These are phyloP conservation scores for Neophaeococcomyces mojaviensis DNA, from an alignment of 2,329 filamentous ascomycete genomes.

Conservation along the genomic window DNA sequence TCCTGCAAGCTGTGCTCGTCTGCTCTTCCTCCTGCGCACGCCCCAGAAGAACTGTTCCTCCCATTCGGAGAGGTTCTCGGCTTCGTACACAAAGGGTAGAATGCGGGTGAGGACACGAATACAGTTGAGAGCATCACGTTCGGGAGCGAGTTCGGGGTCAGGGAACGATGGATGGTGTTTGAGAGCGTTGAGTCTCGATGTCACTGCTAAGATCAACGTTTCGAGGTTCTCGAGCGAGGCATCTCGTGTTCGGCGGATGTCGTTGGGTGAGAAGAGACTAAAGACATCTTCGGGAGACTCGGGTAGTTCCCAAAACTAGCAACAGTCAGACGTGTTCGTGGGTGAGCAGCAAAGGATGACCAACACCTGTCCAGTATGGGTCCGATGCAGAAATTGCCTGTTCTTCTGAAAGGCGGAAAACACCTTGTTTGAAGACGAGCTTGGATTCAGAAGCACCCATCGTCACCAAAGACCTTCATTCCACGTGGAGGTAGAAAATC, in stretches of 20 bases:
- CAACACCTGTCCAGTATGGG: constrained; percentile 83
- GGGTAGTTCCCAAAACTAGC: constrained; percentile 91
- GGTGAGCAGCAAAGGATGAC: constrained; percentile 28
- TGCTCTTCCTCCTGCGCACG: constrained; percentile 62
- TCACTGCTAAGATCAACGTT: constrained; percentile 75
- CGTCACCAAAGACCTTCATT: constrained; percentile 13
- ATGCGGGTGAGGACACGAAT: constrained; percentile 83
- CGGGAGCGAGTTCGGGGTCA: constrained; percentile 71
- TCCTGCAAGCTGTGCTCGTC: constrained; percentile 56
- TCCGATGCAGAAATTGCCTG: constrained; percentile 79
- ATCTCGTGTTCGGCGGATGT: constrained; percentile 83
- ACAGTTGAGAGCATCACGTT: constrained; percentile 89
- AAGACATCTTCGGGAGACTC: constrained; percentile 95
- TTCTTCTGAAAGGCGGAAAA: constrained; percentile 92
- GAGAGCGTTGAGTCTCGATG: constrained; percentile 72
- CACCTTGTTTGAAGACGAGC: constrained; percentile 96
- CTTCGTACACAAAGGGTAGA: constrained; percentile 86
- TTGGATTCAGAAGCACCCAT: constrained; percentile 99
- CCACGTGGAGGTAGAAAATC: not conserved
- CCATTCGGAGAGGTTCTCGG: constrained; percentile 73
- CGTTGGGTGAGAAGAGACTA: constrained; percentile 81
- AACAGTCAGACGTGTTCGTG: constrained; percentile 21
- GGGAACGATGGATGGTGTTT: constrained; percentile 88
- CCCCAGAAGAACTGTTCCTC: constrained; percentile 93
- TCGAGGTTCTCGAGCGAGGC: constrained; percentile 79